These are phyloP conservation scores for Colletotrichum higginsianum DNA, from an alignment of 2,329 filamentous ascomycete species.

Conservation along the genomic window DNA sequence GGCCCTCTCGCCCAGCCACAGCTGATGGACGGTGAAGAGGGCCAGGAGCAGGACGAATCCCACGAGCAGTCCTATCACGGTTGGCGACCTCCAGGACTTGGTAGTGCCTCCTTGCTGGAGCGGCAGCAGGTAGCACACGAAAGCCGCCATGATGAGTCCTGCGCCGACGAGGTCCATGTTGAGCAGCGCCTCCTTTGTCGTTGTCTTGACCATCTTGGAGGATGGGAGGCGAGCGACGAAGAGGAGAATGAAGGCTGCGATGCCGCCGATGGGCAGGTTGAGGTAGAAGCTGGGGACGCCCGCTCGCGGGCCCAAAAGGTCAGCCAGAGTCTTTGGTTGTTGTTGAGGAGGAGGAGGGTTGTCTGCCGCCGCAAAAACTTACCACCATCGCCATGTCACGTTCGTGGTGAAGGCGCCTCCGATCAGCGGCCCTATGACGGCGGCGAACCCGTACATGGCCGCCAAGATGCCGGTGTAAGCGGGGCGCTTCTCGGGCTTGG, in stretches of 20 bases:
- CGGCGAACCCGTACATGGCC: conserved; percentile 71
- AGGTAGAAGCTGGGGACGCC: conserved; percentile 53
- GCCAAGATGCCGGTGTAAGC: conserved; percentile 68
- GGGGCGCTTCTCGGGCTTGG: conserved; percentile 68
- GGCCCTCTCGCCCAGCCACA: conserved; percentile 62
- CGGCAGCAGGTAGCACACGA: conserved; percentile 68
- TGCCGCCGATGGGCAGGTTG: conserved; percentile 61
- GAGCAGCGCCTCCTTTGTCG: conserved; percentile 55
- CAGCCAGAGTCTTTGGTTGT: too few relatives aligned
- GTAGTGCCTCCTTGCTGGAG: conserved; percentile 70
- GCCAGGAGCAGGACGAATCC: conserved; percentile 61
- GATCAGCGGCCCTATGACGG: conserved; percentile 64
- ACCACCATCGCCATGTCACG: conserved; percentile 67
- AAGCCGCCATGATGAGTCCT: conserved; percentile 64
- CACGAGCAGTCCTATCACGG: conserved; percentile 66
- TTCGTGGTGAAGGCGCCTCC: conserved; percentile 66
- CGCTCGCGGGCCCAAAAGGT: too few relatives aligned
- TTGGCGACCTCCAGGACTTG: conserved; percentile 63
- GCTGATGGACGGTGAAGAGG: conserved; percentile 63
- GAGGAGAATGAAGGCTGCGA: conserved; percentile 63
- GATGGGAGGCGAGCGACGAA: conserved; percentile 48
- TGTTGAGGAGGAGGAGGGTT: too few relatives aligned
- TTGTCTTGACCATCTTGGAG: conserved; percentile 54
- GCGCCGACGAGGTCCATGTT: conserved; percentile 70
- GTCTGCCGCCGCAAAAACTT: too few relatives aligned